A percentile compares a stretch with the other conserved stretches of the same genome.
phyloP scores from a whole-genome alignment of 1,284 basidiomycete genomes.

The Melampsora larici-populina region DNA sequence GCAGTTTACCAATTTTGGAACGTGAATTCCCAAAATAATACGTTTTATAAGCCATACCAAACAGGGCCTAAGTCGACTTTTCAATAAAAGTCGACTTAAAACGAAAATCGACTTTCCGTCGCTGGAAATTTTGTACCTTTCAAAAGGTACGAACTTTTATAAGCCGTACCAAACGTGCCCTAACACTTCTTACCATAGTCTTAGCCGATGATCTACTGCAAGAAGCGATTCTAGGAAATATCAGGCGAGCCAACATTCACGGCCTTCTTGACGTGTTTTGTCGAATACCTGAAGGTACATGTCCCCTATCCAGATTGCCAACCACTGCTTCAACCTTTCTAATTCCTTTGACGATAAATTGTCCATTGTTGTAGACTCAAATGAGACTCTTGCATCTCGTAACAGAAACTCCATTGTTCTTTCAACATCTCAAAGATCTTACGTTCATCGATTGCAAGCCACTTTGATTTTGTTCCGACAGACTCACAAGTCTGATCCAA shows the following conservation, averaged over 20 bases:
- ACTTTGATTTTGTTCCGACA: slow-evolving; percentile 91
- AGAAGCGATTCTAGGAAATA: slow-evolving; percentile 96
- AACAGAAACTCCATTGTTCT: slow-evolving; percentile 97
- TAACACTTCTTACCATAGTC: slow-evolving; percentile 58
- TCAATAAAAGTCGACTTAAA: too few relatives aligned
- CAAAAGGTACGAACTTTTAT: too few relatives aligned
- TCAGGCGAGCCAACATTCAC: slow-evolving; percentile 96
- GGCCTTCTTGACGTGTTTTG: slow-evolving; percentile 94
- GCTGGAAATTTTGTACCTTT: too few relatives aligned
- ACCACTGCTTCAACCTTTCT: background rate
- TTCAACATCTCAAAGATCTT: slow-evolving; percentile 98
- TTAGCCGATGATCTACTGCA: slow-evolving; percentile 89
- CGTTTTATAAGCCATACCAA: too few relatives aligned
- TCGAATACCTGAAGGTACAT: slow-evolving; percentile 90
- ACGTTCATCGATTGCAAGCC: slow-evolving; percentile 97
- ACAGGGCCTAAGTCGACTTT: too few relatives aligned
- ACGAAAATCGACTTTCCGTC: too few relatives aligned
- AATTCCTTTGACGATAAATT: slow-evolving; percentile 43
- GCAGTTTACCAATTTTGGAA: too few relatives aligned
- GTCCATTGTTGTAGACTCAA: slow-evolving; percentile 66
- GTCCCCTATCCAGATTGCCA: background rate
- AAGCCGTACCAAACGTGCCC: slow-evolving; percentile 85
- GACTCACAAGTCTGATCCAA: slow-evolving; percentile 85
- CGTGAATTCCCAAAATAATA: too few relatives aligned
- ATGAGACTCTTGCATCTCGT: slow-evolving; percentile 99